Percentiles rank a stretch among this genome's conserved stretches.
Conservation (phyloP, 257 asterid species). For the Capsicum chinense region DNA sequence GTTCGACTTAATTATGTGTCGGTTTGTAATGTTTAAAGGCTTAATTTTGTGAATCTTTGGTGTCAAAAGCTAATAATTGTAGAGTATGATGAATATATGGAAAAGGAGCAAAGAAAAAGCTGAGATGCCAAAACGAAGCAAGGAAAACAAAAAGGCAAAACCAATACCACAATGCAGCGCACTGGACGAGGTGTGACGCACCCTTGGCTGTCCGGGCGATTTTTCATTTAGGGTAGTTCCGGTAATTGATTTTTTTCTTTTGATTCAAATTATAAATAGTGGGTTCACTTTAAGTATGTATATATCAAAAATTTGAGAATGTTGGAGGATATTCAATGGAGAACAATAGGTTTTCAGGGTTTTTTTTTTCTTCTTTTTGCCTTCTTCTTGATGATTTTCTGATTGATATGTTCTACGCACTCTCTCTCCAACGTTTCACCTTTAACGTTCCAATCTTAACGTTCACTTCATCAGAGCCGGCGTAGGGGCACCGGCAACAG, state of each 20-base stretch:
- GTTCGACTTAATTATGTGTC: background rate
- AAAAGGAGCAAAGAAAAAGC: background rate
- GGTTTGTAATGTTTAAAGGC: background rate
- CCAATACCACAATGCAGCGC: constrained; percentile 1
- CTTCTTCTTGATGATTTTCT: background rate
- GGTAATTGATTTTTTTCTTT: background rate
- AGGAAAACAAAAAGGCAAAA: background rate
- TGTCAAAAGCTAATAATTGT: background rate
- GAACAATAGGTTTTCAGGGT: background rate
- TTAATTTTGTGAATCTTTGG: background rate
- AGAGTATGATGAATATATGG: constrained; percentile 10
- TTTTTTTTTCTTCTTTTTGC: background rate
- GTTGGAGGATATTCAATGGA: background rate
- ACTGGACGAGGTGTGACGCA: background rate
- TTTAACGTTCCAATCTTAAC: too few relatives aligned
- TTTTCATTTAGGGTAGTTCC: background rate
- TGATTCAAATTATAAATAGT: background rate
- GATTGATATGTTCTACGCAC: too few relatives aligned
- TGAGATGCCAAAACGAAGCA: background rate
- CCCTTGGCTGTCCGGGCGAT: background rate
- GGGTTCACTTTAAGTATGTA: background rate
- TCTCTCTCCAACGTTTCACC: too few relatives aligned
- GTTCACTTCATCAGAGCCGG: too few relatives aligned
- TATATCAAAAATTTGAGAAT: background rate
- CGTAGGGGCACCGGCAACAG: too few relatives aligned